These are phyloP conservation scores for Pseudonitzschia multiseries DNA, from an alignment of 108 stramenopile species.

Conservation along the genomic window DNA sequence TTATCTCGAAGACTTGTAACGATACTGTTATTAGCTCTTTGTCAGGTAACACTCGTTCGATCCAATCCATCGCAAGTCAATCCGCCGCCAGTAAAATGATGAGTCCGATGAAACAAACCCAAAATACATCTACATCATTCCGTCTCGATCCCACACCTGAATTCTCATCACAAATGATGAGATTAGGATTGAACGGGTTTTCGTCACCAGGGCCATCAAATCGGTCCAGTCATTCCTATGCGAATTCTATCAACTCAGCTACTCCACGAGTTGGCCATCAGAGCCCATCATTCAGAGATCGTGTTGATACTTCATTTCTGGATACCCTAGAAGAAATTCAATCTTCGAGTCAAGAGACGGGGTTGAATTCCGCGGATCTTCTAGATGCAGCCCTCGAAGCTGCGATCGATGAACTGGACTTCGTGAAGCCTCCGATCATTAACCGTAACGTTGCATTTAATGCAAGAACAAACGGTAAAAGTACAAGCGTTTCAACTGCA, in stretches of 20 bases:
- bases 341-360: conserved; percentile 11
- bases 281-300: neutral
- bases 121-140: neutral
- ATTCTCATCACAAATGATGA: conserved; percentile 11
- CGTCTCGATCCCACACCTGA: conserved; percentile 18
- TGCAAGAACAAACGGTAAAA: neutral
- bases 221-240: conserved; percentile 30
- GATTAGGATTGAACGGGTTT: neutral
- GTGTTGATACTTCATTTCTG: conserved; percentile 7
- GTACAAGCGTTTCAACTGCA: neutral
- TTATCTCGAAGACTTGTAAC: conserved; percentile 7
- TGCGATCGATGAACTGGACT: conserved; percentile 11
- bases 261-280: conserved; percentile 21
- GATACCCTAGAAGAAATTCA: conserved; percentile 4
- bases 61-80: conserved; percentile 24
- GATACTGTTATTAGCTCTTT: conserved; percentile 26
- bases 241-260: conserved; percentile 34
- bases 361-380: conserved; percentile 7
- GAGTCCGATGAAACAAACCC: conserved; percentile 1
- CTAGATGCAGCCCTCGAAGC: conserved; percentile 14
- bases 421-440: neutral
- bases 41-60: conserved; percentile 22
- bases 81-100: conserved; percentile 2
- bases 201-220: conserved; percentile 33
- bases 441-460: neutral